Base-by-base conservation (phyloP, 306 rosid genomes). In the Quercus engelmannii region DNA sequence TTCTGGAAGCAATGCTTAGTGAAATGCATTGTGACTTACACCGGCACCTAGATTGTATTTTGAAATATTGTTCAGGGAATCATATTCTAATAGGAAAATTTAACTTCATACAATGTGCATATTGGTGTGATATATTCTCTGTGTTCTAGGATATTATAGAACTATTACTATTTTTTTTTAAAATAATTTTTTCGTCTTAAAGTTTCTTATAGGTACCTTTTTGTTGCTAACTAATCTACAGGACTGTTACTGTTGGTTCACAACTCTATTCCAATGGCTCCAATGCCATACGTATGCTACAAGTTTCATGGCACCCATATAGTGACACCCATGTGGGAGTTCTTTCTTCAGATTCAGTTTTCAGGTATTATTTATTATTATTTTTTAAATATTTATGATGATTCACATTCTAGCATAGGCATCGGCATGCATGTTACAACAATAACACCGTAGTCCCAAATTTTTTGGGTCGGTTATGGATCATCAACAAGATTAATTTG, bases 341-440 rank as follows among this genome's bases (percentile, higher is more conserved):
- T 79, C 97, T 95, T 69, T 93, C 99, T 69, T 90, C 98, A 74
- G 98, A 95, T 83, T 89, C 98, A 10, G 97, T 95, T 85, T 91
- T 95, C 90, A 84, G 99, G 99, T 95, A 84, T 80, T 64, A 31
- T 31, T 25, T 35, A 19, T 55, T 54, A 41, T 41, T 41, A 41
- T 74, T 26, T 56, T 25, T 35, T 13, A 23, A 21, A 41, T 51
- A 65, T 21, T 21, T 14, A 57, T 71, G 19, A 20, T 11, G 20
- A 59, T 4, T 56, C 49, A 62, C 19, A 30, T 62, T 25, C 38
- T 61, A 13, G 33, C 28, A 25, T 18, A 25, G n/a, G 2, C 26
- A 4, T 5, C 2, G 8, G 35, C 68, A 61, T 61, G 68, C 54
- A 49, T 49, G 17, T 49, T 49, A 13, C 46, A 41, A 41, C 12